phyloP scores from a whole-genome alignment of 441 rosid genomes.

The Biscutella laevigata region DNA sequence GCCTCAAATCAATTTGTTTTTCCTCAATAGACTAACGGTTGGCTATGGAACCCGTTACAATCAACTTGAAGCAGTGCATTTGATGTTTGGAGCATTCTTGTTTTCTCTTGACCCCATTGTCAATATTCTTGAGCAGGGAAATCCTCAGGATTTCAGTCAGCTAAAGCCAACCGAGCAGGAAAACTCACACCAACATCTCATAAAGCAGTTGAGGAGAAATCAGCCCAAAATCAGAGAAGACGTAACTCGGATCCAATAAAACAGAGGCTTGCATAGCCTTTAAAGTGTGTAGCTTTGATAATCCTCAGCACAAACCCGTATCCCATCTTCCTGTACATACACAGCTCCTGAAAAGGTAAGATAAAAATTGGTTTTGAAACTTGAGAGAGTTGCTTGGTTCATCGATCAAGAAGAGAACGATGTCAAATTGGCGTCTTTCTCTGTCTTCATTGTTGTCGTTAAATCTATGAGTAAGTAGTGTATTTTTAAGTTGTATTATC shows the following conservation, averaged over 20 bases:
- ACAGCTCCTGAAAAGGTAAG: slow-evolving; percentile 6
- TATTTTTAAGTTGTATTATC: not conserved
- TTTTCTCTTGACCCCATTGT: too few species aligned
- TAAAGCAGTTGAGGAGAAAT: slow-evolving; percentile 29
- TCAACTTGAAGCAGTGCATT: too few species aligned
- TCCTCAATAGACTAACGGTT: too few species aligned
- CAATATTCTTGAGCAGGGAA: slow-evolving; percentile 17
- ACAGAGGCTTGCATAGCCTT: slow-evolving; percentile 32
- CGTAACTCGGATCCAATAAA: slow-evolving; percentile 32
- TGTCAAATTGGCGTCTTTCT: not conserved
- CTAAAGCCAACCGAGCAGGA: slow-evolving; percentile 18
- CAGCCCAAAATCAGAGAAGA: slow-evolving; percentile 29
- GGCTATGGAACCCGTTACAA: too few species aligned
- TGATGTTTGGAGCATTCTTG: too few species aligned
- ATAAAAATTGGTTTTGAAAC: not conserved
- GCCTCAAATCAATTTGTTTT: not conserved
- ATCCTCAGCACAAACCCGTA: not conserved
- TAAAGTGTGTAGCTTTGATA: slow-evolving; percentile 14
- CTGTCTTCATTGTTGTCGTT: slow-evolving; percentile 9
- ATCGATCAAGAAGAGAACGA: not conserved
- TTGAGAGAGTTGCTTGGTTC: slow-evolving; percentile 13
- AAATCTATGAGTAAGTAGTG: slow-evolving; percentile 1
- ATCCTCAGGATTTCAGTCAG: slow-evolving; percentile 14
- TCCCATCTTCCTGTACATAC: slow-evolving; percentile 20
- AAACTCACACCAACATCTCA: slow-evolving; percentile 28